These are phyloP conservation scores for Pharnaceum exiguum DNA, from an alignment of 148 eudicot species.

Conservation along the genomic window DNA sequence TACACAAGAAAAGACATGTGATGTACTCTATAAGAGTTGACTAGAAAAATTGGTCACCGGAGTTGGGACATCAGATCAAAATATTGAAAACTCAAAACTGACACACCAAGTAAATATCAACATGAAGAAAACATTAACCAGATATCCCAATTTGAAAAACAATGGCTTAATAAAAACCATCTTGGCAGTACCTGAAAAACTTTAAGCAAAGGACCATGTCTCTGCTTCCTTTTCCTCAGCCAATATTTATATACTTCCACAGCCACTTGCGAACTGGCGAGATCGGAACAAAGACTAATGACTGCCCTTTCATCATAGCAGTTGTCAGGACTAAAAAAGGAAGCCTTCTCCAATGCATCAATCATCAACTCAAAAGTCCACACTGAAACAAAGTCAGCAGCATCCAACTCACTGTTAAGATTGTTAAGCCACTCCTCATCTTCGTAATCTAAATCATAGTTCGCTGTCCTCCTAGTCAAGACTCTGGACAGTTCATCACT, in stretches of 20 bases:
- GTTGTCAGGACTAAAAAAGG: constrained; percentile 44
- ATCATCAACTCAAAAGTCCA: constrained; percentile 69
- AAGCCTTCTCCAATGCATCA: constrained; percentile 81
- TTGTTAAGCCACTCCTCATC: constrained; percentile 76
- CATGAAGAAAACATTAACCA: background rate
- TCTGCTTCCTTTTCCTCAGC: constrained; percentile 59
- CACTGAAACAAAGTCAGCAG: constrained; percentile 34
- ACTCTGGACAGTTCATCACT: constrained; percentile 79
- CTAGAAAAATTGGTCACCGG: too few species aligned
- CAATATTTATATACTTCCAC: constrained; percentile 59
- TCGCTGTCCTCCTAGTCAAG: constrained; percentile 51
- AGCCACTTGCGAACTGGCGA: constrained; percentile 41
- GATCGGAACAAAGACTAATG: constrained; percentile 33
- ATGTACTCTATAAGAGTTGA: too few species aligned
- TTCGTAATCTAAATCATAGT: constrained; percentile 77
- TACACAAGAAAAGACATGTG: too few species aligned
- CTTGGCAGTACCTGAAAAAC: constrained; percentile 64
- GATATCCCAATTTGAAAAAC: background rate
- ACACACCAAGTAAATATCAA: background rate
- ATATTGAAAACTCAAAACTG: background rate
- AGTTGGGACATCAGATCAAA: background rate
- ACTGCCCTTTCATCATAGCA: constrained; percentile 38
- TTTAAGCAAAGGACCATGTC: constrained; percentile 40
- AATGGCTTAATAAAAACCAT: background rate
- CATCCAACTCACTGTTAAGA: constrained; percentile 34